Base-by-base conservation (phyloP, 441 rosid species). In the Biscutella auriculata region DNA sequence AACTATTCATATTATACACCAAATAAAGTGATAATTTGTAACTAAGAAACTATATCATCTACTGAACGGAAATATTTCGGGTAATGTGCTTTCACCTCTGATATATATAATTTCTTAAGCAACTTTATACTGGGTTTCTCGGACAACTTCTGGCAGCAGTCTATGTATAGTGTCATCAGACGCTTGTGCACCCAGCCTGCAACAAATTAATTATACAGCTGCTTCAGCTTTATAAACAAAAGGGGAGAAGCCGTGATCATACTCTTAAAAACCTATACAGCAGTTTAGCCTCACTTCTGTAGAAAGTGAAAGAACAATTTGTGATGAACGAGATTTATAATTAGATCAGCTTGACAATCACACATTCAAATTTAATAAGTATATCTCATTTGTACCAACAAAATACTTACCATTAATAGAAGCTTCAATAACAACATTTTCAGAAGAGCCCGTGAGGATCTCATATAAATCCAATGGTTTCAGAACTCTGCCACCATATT, bases 161-260 rank as follows among this genome's bases (percentile, higher is more conserved):
- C 95, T 66, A 87, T 74, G 59, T 90, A 94, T 36, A 81, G 65
- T 71, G 83, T 85, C 82, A 90, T 85, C 77, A 90, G 64, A 56
- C 92, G 92, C 77, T 94, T 90, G 67, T 82, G 97, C 56, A 90
- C 78, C 99, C 96, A 94, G 32, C 94, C 99, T 90, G 74, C 52
- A 69, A 70, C 25, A 53, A 8, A 27, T 41, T 33, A 54, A 30
- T 54, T 19, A 17, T 37, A 51, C 26, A 52, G 63, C 57, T 68
- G 14, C 27, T 23, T 40, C 42, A 37, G 30, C 51, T 50, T 13
- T 17, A 49, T 50, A 33, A 49, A 25, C 13, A 49, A 40, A 26
- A 9, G 5, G 32, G 33, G 46, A 14, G 27, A 41, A 36, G 5
- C 49, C 35, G 29, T 44, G 23, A 46, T 37, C 56, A 53, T 45